phyloP scores from a whole-genome alignment of 1,139 yeast species.

The Taiozyma sp. region DNA sequence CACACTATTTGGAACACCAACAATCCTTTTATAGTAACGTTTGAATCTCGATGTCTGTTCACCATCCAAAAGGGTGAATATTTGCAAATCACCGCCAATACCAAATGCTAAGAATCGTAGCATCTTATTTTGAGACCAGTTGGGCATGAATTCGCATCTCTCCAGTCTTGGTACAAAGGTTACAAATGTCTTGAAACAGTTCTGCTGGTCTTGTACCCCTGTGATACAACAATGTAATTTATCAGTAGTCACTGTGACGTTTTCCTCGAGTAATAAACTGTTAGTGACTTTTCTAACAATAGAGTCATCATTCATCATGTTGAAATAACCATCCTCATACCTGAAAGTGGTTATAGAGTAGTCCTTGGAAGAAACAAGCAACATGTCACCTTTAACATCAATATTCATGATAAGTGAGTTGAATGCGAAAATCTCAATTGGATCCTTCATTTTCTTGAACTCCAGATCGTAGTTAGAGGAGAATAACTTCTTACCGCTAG shows the following conservation, averaged over 20 bases:
- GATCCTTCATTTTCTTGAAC: constrained; percentile 33
- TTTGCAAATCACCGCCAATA: constrained; percentile 44
- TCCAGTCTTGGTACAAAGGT: constrained; percentile 41
- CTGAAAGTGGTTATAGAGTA: constrained; percentile 29
- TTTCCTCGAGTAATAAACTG: constrained; percentile 28
- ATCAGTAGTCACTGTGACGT: constrained; percentile 34
- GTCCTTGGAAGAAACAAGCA: constrained; percentile 38
- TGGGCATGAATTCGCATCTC: constrained; percentile 27
- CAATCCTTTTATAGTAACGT: constrained; percentile 11
- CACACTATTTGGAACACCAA: constrained; percentile 2
- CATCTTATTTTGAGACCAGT: constrained; percentile 29
- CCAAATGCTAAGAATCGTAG: constrained; percentile 36
- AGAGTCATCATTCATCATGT: constrained; percentile 30
- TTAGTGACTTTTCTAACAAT: constrained; percentile 36
- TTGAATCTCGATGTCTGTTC: constrained; percentile 7
- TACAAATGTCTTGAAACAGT: constrained; percentile 23
- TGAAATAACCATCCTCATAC: constrained; percentile 15
- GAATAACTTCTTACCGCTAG: constrained; percentile 26
- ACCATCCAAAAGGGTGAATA: constrained; percentile 20
- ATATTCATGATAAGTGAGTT: constrained; percentile 37
- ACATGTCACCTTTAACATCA: constrained; percentile 23
- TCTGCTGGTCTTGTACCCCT: constrained; percentile 15
- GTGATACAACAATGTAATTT: constrained; percentile 36
- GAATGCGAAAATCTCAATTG: constrained; percentile 24
- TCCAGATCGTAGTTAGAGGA: constrained; percentile 36